These are phyloP conservation scores for Taiwanofungus camphoratus DNA, from an alignment of 1,284 basidiomycete genomes.

Conservation along the genomic window DNA sequence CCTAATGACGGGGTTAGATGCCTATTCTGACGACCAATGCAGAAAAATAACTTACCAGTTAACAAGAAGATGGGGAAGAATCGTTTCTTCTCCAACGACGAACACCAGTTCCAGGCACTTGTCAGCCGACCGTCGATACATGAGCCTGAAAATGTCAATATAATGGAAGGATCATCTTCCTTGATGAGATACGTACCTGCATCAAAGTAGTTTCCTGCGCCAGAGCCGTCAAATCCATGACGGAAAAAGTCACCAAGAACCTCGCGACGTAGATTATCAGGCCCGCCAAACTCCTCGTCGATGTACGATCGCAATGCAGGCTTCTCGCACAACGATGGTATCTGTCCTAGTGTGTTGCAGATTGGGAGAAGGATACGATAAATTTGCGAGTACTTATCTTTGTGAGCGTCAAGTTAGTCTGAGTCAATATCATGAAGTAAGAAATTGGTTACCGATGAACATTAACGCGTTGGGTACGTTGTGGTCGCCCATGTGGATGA, in stretches of 20 bases:
- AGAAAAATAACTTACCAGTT: slow-evolving; percentile 48
- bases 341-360: slow-evolving; percentile 69
- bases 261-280: slow-evolving; percentile 58
- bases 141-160: slow-evolving; percentile 28
- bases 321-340: slow-evolving; percentile 55
- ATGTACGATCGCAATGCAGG: slow-evolving; percentile 71
- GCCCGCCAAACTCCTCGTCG: slow-evolving; percentile 71
- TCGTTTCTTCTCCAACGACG: slow-evolving; percentile 72
- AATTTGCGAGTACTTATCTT: slow-evolving; percentile 82
- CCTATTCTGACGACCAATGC: no score
- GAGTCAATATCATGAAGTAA: background rate
- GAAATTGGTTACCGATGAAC: slow-evolving; percentile 52
- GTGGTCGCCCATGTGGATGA: slow-evolving; percentile 67
- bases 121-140: slow-evolving; percentile 65
- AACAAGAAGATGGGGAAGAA: slow-evolving; percentile 76
- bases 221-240: slow-evolving; percentile 79
- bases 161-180: background rate
- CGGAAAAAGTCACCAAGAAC: slow-evolving; percentile 78
- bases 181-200: slow-evolving; percentile 40
- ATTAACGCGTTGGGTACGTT: slow-evolving; percentile 83
- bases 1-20: slow-evolving; percentile 36
- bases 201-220: slow-evolving; percentile 77
- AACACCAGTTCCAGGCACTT: slow-evolving; percentile 86
- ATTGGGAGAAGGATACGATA: slow-evolving; percentile 81
- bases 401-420: slow-evolving; percentile 1